phyloP scores from a whole-genome alignment of 352 stramenopile species.

The Phytophthora cryptogea region DNA sequence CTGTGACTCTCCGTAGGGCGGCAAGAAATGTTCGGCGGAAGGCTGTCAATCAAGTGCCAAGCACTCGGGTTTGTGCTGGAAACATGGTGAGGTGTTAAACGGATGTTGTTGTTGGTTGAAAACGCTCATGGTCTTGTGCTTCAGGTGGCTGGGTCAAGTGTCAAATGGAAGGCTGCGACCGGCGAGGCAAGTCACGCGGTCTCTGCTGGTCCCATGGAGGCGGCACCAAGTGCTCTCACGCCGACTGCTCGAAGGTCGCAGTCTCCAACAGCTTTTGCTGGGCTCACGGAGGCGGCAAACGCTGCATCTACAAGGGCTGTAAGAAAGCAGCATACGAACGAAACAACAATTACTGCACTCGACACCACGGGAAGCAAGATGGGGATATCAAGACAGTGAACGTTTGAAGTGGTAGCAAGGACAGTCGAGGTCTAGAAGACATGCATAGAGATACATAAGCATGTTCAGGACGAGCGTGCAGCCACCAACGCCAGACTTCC shows the following conservation, averaged over 20 bases:
- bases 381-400: constrained; percentile 1
- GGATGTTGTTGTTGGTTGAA: neutral
- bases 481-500: constrained; percentile 7
- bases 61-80: constrained; percentile 42
- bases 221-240: constrained; percentile 37
- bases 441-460: constrained; percentile 11
- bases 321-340: constrained; percentile 42
- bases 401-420: neutral
- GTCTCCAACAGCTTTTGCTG: constrained; percentile 46
- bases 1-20: constrained; percentile 28
- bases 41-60: constrained; percentile 46
- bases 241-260: constrained; percentile 39
- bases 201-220: constrained; percentile 54
- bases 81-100: constrained; percentile 28
- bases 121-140: neutral
- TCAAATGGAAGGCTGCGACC: constrained; percentile 38
- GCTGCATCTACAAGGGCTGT: constrained; percentile 39
- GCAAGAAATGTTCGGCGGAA: constrained; percentile 40
- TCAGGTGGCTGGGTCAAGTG: constrained; percentile 48
- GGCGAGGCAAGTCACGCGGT: constrained; percentile 44
- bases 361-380: constrained; percentile 28
- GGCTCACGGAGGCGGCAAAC: constrained; percentile 47
- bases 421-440: neutral
- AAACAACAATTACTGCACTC: constrained; percentile 47
- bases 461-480: neutral